phyloP scores from a whole-genome alignment of 2,329 filamentous ascomycete genomes.

The Verticillium nonalfalfae region DNA sequence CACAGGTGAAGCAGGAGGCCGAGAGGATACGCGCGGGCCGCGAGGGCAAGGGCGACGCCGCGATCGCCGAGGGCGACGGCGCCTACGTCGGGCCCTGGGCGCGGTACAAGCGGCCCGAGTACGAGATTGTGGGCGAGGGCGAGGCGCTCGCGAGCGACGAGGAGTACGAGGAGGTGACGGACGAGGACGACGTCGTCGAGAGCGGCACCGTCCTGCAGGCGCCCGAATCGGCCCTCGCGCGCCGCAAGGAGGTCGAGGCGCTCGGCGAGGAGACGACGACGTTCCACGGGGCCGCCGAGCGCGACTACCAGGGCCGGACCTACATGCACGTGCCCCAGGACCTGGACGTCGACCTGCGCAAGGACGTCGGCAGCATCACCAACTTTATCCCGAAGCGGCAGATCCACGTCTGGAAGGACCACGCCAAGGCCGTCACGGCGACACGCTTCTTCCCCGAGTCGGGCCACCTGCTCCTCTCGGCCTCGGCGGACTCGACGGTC shows the following conservation, averaged over 20 bases:
- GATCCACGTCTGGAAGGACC: constrained; percentile 81
- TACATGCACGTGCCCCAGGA: constrained; percentile 98
- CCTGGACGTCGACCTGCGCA: constrained; percentile 76
- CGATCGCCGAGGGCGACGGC: constrained; percentile 77
- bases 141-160: constrained; percentile 73
- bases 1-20: constrained; percentile 63
- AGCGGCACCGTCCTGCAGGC: constrained; percentile 57
- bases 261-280: constrained; percentile 71
- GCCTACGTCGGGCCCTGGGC: constrained; percentile 97
- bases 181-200: constrained; percentile 66
- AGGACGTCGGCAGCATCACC: constrained; percentile 71
- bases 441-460: constrained; percentile 84
- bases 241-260: constrained; percentile 52
- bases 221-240: constrained; percentile 45
- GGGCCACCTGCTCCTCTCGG: constrained; percentile 82
- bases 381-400: constrained; percentile 96
- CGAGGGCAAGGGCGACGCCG: constrained; percentile 78
- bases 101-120: constrained; percentile 65
- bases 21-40: constrained; percentile 64
- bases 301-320: constrained; percentile 90
- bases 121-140: constrained; percentile 66
- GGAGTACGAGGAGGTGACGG: constrained; percentile 71
- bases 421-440: constrained; percentile 78
- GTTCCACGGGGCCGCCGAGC: constrained; percentile 77
- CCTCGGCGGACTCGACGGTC: constrained; percentile 83